phyloP scores from a whole-genome alignment of 495 filamentous ascomycete genomes.

The Penicillium salamii region DNA sequence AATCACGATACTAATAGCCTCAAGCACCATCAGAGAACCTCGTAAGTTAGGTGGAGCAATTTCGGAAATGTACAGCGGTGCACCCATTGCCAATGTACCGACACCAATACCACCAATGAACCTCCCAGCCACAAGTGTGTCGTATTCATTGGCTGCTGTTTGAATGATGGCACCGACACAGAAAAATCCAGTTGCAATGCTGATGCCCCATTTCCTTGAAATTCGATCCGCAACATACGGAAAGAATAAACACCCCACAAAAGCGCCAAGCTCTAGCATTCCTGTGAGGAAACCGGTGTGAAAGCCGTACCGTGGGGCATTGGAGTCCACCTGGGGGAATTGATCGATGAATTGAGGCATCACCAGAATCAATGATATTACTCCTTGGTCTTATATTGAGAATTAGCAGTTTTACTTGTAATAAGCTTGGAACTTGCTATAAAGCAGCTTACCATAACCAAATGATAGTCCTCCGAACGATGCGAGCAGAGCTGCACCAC shows the following conservation, averaged over 20 bases:
- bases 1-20: conserved; percentile 67
- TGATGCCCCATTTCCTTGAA: conserved; percentile 29
- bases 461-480: conserved; percentile 21
- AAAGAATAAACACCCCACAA: conserved; percentile 25
- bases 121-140: conserved; percentile 19
- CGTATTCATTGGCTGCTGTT: conserved; percentile 25
- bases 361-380: conserved; percentile 23
- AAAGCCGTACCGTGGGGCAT: conserved; percentile 15
- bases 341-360: conserved; percentile 23
- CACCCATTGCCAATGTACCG: conserved; percentile 29
- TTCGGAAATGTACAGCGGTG: conserved; percentile 67
- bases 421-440: too few species aligned
- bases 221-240: conserved; percentile 23
- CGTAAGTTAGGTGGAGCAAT: conserved; percentile 59
- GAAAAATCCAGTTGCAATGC: conserved; percentile 19
- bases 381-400: conserved; percentile 19
- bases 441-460: conserved; percentile 21
- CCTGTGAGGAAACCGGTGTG: conserved; percentile 18
- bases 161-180: conserved; percentile 28
- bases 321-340: conserved; percentile 16
- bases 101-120: conserved; percentile 32
- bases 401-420: too few species aligned
- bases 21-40: conserved; percentile 63
- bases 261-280: conserved; percentile 24
- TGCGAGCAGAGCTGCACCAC: conserved; percentile 18